A percentile compares a stretch with the other conserved stretches of the same genome.
Evolutionary conservation across 2,329 filamentous ascomycete species (phyloP).

Genomic region (Trichophyton rubrum): DNA sequence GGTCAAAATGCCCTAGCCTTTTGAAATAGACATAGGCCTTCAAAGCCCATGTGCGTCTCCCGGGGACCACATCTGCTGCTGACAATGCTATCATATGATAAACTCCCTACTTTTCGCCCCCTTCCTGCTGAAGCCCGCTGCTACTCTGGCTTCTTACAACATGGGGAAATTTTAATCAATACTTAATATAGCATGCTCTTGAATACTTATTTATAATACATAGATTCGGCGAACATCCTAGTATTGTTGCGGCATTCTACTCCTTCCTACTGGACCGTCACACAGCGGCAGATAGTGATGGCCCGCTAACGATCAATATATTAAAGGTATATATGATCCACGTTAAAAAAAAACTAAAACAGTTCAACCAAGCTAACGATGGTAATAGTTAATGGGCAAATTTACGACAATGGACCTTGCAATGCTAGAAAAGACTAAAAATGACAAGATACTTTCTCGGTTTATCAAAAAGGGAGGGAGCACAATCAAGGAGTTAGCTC

Average conservation of each 20-base stretch:
- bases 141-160: not conserved
- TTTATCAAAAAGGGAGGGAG: slow-evolving; percentile 48
- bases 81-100: not conserved
- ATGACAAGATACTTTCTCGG: slow-evolving; percentile 45
- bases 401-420: slow-evolving; percentile 48
- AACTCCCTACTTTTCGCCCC: not conserved
- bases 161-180: not conserved
- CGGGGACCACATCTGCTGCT: not conserved
- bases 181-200: slow-evolving; percentile 5
- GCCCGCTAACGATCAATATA: slow-evolving; percentile 32
- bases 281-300: slow-evolving; percentile 37
- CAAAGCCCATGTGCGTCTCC: not conserved
- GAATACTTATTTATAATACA: slow-evolving; percentile 21
- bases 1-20: not conserved
- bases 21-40: not conserved
- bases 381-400: slow-evolving; percentile 38
- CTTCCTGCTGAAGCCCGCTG: too few relatives aligned
- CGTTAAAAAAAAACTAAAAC: not conserved
- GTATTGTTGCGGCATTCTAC: slow-evolving; percentile 35
- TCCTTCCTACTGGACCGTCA: slow-evolving; percentile 39
- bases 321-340: slow-evolving; percentile 30
- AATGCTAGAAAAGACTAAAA: slow-evolving; percentile 47
- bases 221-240: slow-evolving; percentile 40
- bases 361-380: slow-evolving; percentile 16
- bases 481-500: slow-evolving; percentile 43